A percentile compares a stretch with the other conserved stretches of the same genome.
Conservation (phyloP, 345 rosid species). For the Salix exigua region DNA sequence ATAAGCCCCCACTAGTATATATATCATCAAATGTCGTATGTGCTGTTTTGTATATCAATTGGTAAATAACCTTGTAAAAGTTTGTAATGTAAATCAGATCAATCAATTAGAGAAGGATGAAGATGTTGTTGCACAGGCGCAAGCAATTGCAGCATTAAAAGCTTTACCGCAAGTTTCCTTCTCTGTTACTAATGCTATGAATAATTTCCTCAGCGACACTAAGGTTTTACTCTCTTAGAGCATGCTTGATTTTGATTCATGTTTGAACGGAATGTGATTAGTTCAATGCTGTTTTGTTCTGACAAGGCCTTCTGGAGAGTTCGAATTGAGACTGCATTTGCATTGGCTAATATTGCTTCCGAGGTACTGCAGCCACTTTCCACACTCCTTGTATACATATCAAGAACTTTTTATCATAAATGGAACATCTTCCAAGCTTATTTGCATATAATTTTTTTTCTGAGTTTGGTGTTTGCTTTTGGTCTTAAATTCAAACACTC, state of each 20-base stretch:
- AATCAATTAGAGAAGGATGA: constrained; percentile 94
- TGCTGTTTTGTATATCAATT: not conserved
- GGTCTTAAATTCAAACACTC: too few relatives aligned
- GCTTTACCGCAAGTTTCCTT: constrained; percentile 71
- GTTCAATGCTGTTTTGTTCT: constrained; percentile 17
- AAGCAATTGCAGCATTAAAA: constrained; percentile 69
- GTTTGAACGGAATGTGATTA: not conserved
- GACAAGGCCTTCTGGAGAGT: constrained; percentile 94
- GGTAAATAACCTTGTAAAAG: not conserved
- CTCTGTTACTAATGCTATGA: constrained; percentile 71
- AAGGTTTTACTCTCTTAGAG: constrained; percentile 50
- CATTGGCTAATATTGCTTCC: constrained; percentile 77
- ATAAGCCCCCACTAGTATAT: too few relatives aligned
- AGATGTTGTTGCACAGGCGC: constrained; percentile 96
- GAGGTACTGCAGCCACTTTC: constrained; percentile 55
- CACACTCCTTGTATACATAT: not conserved
- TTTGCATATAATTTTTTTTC: not conserved
- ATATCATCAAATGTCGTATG: too few relatives aligned
- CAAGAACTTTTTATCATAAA: not conserved
- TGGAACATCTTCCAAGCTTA: not conserved
- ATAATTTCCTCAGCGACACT: constrained; percentile 68
- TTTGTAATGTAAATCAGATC: constrained; percentile 43
- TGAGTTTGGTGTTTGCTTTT: too few relatives aligned
- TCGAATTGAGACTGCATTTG: constrained; percentile 92
- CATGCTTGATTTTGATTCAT: constrained; percentile 5